phyloP scores from a whole-genome alignment of 371 early-diverging fungal genomes.

The Parasitella parasitica region DNA sequence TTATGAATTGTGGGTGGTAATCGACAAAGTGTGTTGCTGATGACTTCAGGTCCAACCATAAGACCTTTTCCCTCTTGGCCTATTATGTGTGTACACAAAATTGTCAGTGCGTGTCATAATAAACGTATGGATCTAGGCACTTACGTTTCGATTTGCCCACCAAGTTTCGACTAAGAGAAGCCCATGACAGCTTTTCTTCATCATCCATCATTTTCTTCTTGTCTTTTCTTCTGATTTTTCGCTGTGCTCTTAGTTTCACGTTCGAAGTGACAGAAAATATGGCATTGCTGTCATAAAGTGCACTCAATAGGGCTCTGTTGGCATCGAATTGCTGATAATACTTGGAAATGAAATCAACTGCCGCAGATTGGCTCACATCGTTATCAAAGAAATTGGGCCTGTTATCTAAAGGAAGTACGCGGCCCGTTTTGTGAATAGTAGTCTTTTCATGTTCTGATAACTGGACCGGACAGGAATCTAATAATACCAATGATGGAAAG shows the following conservation, averaged over 20 bases:
- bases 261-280: constrained; percentile 33
- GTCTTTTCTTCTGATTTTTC: constrained; percentile 32
- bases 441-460: constrained; percentile 27
- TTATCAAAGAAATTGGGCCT: constrained; percentile 36
- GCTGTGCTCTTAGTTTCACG: constrained; percentile 26
- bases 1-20: constrained; percentile 53
- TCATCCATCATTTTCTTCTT: constrained; percentile 41
- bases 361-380: constrained; percentile 26
- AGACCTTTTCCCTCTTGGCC: constrained; percentile 35
- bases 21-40: constrained; percentile 33
- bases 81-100: background rate
- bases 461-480: constrained; percentile 44
- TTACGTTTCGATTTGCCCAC: constrained; percentile 32
- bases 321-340: constrained; percentile 35
- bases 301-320: constrained; percentile 17
- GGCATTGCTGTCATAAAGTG: constrained; percentile 29
- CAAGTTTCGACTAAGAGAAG: constrained; percentile 27
- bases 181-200: constrained; percentile 25
- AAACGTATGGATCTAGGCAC: too few species aligned
- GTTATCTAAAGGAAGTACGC: constrained; percentile 32
- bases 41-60: constrained; percentile 34
- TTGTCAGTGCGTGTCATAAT: background rate
- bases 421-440: constrained; percentile 28
- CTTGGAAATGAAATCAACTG: constrained; percentile 28
- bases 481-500: constrained; percentile 53